Evolutionary conservation across 164 flowering plant genomes (phyloP).

Genomic region (Kalanchoe fedtschenkoi): DNA sequence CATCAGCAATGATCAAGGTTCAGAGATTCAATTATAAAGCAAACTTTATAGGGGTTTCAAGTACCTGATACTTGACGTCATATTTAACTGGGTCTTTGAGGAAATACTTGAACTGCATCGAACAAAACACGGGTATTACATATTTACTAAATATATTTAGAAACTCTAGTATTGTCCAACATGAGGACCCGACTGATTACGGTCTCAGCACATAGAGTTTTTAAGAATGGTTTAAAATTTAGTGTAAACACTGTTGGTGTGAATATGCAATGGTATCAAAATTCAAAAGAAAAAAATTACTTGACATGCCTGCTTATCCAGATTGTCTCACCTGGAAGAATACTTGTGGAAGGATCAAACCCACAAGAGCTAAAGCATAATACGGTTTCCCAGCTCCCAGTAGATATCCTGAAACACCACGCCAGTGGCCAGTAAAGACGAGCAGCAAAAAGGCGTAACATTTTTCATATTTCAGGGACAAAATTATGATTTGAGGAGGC

Average conservation of each 20-base stretch:
- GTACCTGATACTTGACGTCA: constrained; percentile 94
- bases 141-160: background rate
- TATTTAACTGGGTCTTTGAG: constrained; percentile 85
- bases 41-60: background rate
- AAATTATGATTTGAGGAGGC: too few relatives aligned
- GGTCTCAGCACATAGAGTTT: background rate
- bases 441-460: background rate
- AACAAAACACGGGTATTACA: background rate
- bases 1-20: background rate
- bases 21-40: background rate
- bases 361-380: constrained; percentile 67
- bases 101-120: constrained; percentile 75
- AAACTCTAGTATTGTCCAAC: background rate
- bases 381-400: constrained; percentile 74
- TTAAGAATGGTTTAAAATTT: background rate
- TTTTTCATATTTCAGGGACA: background rate
- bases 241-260: background rate
- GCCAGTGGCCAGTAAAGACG: background rate
- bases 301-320: background rate
- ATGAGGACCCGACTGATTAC: background rate
- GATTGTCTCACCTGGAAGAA: constrained; percentile 62
- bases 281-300: background rate
- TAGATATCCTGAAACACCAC: constrained; percentile 50
- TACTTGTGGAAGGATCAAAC: constrained; percentile 67
- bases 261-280: background rate